Evolutionary conservation across 1,284 basidiomycete species (phyloP).

Genomic region (Cryptococcus wingfieldii): DNA sequence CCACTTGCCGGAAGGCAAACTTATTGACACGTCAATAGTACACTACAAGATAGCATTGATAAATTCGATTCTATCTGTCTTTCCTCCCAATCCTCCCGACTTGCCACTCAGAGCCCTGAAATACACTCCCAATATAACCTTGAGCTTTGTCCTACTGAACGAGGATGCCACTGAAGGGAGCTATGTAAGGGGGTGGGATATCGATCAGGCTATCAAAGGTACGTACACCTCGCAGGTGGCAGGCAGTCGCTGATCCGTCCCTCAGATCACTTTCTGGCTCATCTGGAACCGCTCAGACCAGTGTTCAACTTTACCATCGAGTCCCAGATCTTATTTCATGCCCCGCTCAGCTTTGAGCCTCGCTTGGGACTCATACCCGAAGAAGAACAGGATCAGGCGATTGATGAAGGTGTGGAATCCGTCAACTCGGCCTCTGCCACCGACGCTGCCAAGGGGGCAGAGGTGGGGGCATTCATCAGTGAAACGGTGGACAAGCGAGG

Average conservation of each 20-base stretch:
- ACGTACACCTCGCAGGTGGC: constrained; percentile 35
- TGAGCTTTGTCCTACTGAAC: constrained; percentile 62
- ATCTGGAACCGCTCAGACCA: constrained; percentile 58
- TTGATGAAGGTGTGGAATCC: constrained; percentile 1
- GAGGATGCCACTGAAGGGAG: constrained; percentile 72
- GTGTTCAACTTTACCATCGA: constrained; percentile 90
- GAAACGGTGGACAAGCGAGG: constrained; percentile 17
- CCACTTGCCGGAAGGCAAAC: not conserved
- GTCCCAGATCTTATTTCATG: constrained; percentile 88
- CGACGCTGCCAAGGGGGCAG: constrained; percentile 5
- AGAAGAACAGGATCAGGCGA: constrained; percentile 20
- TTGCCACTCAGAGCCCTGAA: constrained; percentile 47
- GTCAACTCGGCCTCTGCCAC: constrained; percentile 4
- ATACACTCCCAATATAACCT: constrained; percentile 68
- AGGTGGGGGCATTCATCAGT: constrained; percentile 13
- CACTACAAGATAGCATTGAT: constrained; percentile 47
- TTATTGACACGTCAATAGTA: constrained; percentile 13
- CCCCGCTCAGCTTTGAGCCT: constrained; percentile 78
- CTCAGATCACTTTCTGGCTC: constrained; percentile 65
- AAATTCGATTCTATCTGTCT: constrained; percentile 53
- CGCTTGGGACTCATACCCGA: constrained; percentile 19
- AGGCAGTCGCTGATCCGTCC: not conserved
- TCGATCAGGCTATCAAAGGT: constrained; percentile 63
- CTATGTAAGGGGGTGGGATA: constrained; percentile 66
- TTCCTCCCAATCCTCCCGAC: constrained; percentile 18